Conservation (phyloP, 345 rosid genomes). For the Euphorbia peplus region DNA sequence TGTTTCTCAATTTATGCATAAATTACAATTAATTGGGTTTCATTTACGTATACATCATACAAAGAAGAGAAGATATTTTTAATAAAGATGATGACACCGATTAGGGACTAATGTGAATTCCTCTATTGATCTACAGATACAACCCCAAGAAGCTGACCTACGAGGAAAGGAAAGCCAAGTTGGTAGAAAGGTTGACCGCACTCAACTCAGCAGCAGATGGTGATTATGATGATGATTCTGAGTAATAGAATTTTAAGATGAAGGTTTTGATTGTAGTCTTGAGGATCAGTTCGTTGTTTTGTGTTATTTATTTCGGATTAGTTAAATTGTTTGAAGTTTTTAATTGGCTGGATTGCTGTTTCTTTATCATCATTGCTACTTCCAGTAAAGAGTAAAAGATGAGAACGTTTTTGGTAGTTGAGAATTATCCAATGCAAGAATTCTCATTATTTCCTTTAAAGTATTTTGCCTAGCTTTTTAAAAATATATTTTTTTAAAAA, state of each 20-base stretch:
- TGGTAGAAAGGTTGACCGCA: conserved; percentile 64
- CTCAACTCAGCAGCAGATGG: conserved; percentile 47
- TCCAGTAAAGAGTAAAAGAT: background rate
- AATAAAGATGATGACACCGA: too few relatives aligned
- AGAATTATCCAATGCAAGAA: too few relatives aligned
- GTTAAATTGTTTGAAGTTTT: background rate
- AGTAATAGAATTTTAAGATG: background rate
- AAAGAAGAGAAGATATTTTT: background rate
- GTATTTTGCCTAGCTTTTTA: too few relatives aligned
- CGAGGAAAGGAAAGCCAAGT: conserved; percentile 67
- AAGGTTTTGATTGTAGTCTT: background rate
- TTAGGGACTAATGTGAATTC: background rate
- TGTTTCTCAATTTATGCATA: too few relatives aligned
- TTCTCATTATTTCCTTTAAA: too few relatives aligned
- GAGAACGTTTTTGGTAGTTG: background rate
- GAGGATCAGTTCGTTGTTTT: background rate
- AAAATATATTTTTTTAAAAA: too few relatives aligned
- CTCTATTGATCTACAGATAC: conserved; percentile 38
- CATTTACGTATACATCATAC: background rate
- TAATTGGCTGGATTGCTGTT: background rate
- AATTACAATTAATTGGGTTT: too few relatives aligned
- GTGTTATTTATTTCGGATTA: background rate
- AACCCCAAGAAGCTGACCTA: conserved; percentile 78
- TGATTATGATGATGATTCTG: conserved; percentile 29
- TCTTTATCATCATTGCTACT: background rate